Conservation (phyloP, 768 basidiomycete species). For the Leccinum longicurvipes region DNA sequence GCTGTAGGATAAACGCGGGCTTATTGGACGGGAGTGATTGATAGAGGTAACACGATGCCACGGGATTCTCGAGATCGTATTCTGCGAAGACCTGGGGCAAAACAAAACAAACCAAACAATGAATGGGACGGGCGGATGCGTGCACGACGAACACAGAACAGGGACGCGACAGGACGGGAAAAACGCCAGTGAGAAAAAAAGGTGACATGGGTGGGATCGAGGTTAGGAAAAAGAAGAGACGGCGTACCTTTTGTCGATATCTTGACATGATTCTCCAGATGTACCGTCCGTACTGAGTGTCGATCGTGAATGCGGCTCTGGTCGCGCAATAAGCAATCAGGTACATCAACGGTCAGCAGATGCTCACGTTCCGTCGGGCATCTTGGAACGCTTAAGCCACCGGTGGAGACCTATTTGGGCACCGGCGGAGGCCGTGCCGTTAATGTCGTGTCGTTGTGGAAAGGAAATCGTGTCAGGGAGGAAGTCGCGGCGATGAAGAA, state of each 20-base stretch:
- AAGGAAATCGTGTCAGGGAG: constrained; percentile 29
- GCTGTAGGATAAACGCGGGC: constrained; percentile 24
- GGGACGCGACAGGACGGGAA: neutral
- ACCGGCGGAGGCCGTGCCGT: neutral
- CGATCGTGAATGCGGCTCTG: constrained; percentile 21
- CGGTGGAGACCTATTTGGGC: constrained; percentile 19
- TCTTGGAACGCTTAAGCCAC: constrained; percentile 28
- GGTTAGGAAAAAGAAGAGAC: neutral
- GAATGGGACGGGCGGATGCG: neutral
- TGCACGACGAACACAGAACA: neutral
- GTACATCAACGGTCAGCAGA: neutral
- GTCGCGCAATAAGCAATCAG: neutral
- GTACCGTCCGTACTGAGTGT: constrained; percentile 23
- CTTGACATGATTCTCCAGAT: constrained; percentile 26
- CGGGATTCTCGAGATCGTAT: constrained; percentile 19
- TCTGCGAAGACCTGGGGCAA: constrained; percentile 21
- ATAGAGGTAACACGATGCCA: constrained; percentile 24
- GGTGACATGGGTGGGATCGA: neutral
- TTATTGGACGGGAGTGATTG: neutral
- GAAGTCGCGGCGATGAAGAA: constrained; percentile 26
- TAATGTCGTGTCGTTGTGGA: constrained; percentile 8
- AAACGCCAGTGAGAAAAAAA: neutral
- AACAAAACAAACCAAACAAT: neutral
- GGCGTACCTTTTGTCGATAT: constrained; percentile 21
- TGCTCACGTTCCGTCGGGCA: constrained; percentile 24